Evolutionary conservation across 345 rosid genomes (phyloP), one percentile per base, ranked within the genome.

Genomic region (Diplotaxis tenuifolia): DNA sequence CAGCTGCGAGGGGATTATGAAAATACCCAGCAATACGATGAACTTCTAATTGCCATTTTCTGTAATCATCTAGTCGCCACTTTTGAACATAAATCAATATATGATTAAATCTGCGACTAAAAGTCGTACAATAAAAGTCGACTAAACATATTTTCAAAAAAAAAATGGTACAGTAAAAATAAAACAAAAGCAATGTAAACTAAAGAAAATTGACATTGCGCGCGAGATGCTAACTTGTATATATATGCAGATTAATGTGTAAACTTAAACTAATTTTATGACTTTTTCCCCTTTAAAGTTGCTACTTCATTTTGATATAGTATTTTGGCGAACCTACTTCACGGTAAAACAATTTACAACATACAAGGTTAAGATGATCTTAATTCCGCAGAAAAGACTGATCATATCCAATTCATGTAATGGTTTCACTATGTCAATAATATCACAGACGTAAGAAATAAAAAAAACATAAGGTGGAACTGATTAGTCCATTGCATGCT

Each of bases 41-140:
- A 45, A 9, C 49, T 14, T 40, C 49, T 14, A 14, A 45, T 68
- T 14, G 72, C 23, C 50, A 32, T 14, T 20, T 16, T 45, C 15
- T 14, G 5, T 32, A 22, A 38, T 9, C 55, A 22, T 55, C 15
- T 15, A 38, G 19, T 68, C 42, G 55, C 65, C 73, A 69, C 19
- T 69, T 23, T 57, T 25, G 73, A 56, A 56, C 54, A 23, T 6
- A 68, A 15, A 38, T 36, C 63, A 10, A 36, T 34, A 22, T 36
- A 55, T 38, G 0, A 29, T 54, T 54, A 10, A 34, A 21, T 31
- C 21, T 31, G 27, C 49, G 29, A 67, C 71, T 12, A 52, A 19
- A 15, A 31, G 9, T 19, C 28, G 8, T 7, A 28, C 14, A 19
- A 7, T 31, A n/a, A n/a, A n/a, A n/a, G n/a, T n/a, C n/a, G n/a